phyloP scores from a whole-genome alignment of 257 asterid species.

The Solanum clarkiae region DNA sequence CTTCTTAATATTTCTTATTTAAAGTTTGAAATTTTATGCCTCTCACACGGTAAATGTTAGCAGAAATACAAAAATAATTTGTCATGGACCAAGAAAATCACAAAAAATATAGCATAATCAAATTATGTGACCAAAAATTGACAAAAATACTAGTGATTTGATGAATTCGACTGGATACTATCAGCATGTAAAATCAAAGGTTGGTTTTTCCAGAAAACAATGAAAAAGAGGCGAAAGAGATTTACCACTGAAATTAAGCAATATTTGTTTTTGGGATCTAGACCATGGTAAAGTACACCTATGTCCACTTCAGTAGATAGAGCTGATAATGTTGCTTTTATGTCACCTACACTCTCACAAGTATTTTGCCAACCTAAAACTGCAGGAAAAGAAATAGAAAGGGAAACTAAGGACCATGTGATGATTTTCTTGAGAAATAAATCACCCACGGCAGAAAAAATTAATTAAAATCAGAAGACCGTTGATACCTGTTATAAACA shows the following conservation, averaged over 20 bases:
- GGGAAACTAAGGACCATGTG: background rate
- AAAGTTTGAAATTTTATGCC: background rate
- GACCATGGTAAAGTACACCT: slow-evolving; percentile 79
- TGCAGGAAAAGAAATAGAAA: slow-evolving; percentile 18
- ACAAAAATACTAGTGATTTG: background rate
- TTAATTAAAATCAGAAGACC: background rate
- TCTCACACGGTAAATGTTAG: background rate
- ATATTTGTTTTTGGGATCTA: slow-evolving; percentile 67
- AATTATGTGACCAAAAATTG: background rate
- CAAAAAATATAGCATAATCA: background rate
- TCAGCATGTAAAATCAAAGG: background rate
- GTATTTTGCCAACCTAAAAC: slow-evolving; percentile 97
- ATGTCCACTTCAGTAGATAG: slow-evolving; percentile 80
- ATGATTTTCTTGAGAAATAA: background rate
- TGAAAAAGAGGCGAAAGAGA: background rate
- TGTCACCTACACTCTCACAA: slow-evolving; percentile 68
- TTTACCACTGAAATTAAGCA: slow-evolving; percentile 88
- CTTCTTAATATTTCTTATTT: background rate
- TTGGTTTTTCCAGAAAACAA: background rate
- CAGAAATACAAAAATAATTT: background rate
- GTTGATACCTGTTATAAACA: slow-evolving; percentile 66
- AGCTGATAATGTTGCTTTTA: slow-evolving; percentile 60
- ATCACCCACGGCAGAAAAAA: background rate
- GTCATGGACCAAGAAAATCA: background rate
- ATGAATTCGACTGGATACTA: background rate